phyloP scores from a whole-genome alignment of 78 protist species.

The Mantamonas sphyraenae region DNA sequence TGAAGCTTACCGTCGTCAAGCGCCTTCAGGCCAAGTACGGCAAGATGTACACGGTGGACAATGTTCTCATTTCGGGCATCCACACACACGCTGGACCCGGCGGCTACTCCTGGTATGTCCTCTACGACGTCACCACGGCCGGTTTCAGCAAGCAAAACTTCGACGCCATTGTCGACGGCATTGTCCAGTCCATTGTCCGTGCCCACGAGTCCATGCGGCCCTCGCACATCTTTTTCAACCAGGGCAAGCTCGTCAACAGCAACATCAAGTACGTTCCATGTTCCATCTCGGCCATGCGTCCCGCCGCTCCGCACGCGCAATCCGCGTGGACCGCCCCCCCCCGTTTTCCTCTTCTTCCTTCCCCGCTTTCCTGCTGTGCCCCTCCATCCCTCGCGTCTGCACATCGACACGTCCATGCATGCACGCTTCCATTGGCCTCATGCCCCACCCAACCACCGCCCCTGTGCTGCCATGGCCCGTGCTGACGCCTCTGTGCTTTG shows the following conservation, averaged over 20 bases:
- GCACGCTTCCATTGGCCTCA: too few relatives aligned
- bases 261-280: slow-evolving; percentile 37
- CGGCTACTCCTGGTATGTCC: slow-evolving; percentile 48
- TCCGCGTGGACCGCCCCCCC: too few relatives aligned
- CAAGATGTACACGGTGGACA: slow-evolving; percentile 32
- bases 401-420: too few relatives aligned
- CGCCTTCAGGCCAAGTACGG: slow-evolving; percentile 19
- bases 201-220: slow-evolving; percentile 41
- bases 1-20: slow-evolving; percentile 29
- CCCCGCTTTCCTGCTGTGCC: too few relatives aligned
- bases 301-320: too few relatives aligned
- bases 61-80: slow-evolving; percentile 47
- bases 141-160: slow-evolving; percentile 53
- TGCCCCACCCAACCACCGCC: too few relatives aligned
- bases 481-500: too few relatives aligned
- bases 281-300: too few relatives aligned
- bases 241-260: slow-evolving; percentile 35
- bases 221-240: slow-evolving; percentile 8
- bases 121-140: slow-evolving; percentile 51
- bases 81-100: slow-evolving; percentile 75
- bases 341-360: too few relatives aligned
- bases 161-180: slow-evolving; percentile 51
- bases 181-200: slow-evolving; percentile 38
- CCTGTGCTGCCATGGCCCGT: too few relatives aligned
- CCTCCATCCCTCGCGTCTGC: too few relatives aligned